Conservation (phyloP, 331 rosid species). For the Phaseolus coccineus region DNA sequence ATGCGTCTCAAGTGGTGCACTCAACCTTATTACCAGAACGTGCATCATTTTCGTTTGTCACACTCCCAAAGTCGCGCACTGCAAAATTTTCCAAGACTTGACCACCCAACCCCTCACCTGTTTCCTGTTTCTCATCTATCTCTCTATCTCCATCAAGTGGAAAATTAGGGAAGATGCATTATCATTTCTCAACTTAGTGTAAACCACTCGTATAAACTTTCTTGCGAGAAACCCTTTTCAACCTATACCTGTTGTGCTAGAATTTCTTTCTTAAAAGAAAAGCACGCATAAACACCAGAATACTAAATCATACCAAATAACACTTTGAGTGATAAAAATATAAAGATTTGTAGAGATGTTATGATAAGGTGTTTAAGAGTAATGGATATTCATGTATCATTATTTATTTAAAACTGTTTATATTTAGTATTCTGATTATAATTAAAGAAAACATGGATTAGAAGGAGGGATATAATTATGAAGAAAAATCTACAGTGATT, state of each 20-base stretch:
- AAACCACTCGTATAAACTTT: neutral
- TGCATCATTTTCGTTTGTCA: slow-evolving; percentile 31
- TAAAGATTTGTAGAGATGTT: no score
- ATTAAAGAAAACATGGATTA: no score
- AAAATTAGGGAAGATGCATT: slow-evolving; percentile 16
- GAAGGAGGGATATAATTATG: no score
- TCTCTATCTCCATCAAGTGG: neutral
- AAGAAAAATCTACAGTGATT: no score
- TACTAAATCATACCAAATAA: no score
- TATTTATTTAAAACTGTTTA: no score
- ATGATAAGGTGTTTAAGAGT: no score
- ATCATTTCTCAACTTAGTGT: neutral
- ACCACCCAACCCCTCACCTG: neutral
- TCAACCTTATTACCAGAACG: slow-evolving; percentile 42
- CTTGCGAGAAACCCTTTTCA: slow-evolving; percentile 33
- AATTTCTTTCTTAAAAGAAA: no score
- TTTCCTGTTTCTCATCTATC: slow-evolving; percentile 2
- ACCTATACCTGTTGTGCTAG: neutral
- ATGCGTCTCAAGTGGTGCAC: slow-evolving; percentile 52
- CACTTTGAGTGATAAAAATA: no score
- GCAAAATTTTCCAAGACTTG: slow-evolving; percentile 5
- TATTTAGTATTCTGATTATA: no score
- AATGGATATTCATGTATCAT: no score
- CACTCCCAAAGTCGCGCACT: neutral
- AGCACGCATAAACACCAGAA: no score